Evolutionary conservation across 805 yeast genomes (phyloP).

Genomic region (Metschnikowia baotianmanensis): DNA sequence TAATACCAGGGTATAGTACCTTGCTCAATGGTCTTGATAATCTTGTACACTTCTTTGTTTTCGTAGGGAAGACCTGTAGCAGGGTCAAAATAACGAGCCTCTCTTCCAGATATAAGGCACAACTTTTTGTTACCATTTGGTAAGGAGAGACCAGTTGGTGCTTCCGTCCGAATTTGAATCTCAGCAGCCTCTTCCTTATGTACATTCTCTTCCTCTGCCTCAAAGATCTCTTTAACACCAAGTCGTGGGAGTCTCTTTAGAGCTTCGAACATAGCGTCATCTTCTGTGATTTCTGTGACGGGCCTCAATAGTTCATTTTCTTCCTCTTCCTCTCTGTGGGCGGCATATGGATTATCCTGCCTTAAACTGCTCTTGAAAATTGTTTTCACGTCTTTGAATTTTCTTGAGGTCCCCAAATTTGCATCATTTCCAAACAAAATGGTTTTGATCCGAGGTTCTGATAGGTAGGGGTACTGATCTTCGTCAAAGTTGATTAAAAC

Average conservation of each 20-base stretch:
- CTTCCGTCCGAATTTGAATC: conserved; percentile 54
- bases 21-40: conserved; percentile 48
- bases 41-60: conserved; percentile 74
- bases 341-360: conserved; percentile 41
- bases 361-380: conserved; percentile 29
- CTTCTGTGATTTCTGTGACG: conserved; percentile 34
- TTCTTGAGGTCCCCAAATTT: conserved; percentile 47
- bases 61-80: conserved; percentile 82
- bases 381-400: conserved; percentile 56
- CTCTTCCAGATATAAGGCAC: conserved; percentile 75
- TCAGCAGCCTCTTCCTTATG: conserved; percentile 42
- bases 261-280: conserved; percentile 40
- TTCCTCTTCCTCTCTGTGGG: conserved; percentile 27
- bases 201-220: conserved; percentile 38
- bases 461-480: conserved; percentile 25
- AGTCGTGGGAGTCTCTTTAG: conserved; percentile 55
- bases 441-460: conserved; percentile 27
- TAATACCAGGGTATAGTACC: conserved; percentile 54
- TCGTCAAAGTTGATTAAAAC: conserved; percentile 50
- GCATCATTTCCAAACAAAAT: conserved; percentile 65
- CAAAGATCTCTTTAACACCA: conserved; percentile 52
- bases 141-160: conserved; percentile 71
- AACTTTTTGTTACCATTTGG: conserved; percentile 65
- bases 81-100: conserved; percentile 86
- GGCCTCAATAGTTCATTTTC: conserved; percentile 34